Base-by-base conservation (phyloP, 805 yeast genomes). In the Zygoascus ofunaensis region DNA sequence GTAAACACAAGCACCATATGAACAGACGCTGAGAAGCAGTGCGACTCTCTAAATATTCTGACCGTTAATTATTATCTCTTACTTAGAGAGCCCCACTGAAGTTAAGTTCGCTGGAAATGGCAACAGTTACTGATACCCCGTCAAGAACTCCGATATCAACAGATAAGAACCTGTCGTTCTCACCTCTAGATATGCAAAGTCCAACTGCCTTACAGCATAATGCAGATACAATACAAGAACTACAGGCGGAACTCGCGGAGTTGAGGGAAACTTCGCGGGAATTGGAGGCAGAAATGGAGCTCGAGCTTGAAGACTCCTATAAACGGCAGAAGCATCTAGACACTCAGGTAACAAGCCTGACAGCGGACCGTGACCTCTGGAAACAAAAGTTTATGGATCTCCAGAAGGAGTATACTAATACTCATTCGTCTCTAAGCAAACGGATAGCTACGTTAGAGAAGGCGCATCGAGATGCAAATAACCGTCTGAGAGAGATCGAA, bases 211-310 rank as follows among this genome's bases (percentile, higher is more conserved):
- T n/a, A n/a, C n/a, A n/a, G 12, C 30, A 26, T 8, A 8, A 26
- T 26, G 26, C 45, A 40, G 64, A 59, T 30, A 69, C 69, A 39
- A 63, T 70, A 17, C 61, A 59, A 23, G 66, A 65, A 50, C 59
- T 71, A 12, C 72, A 68, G 51, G 50, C 49, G 4, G 74, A 70
- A 49, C 53, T 72, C 17, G 58, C 55, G 18, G 76, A 71, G 49
- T 69, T 71, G 45, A 69, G 68, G 46, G 58, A 54, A 19, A 66
- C 73, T 4, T 66, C 72, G 37, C 57, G 62, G 39, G 76, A 71
- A 49, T 56, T 71, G 33, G 76, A 71, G 51, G 58, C 56, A 34
- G 76, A 70, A 43, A 55, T 71, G 28, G 76, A 71, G 54, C 59
- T 60, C 44, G 75, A 72, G 47, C 54, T 68, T 30, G 63, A 52